Conservation (phyloP, 148 eudicot genomes). For the Oxyria digyna region DNA sequence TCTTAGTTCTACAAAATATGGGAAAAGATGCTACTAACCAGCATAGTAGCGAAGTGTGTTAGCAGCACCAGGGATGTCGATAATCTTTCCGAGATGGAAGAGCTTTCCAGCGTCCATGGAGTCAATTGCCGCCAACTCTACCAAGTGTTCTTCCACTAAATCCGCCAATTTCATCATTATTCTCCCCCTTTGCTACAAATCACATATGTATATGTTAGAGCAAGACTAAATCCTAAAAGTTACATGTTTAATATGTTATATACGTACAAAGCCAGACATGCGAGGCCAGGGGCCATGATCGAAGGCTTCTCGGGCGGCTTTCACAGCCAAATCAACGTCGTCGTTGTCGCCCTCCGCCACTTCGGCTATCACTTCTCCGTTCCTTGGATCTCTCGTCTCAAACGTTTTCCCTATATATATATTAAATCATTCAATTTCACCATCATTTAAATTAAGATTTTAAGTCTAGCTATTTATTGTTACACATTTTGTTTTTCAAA, state of each 20-base stretch:
- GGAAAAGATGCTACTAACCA: too few relatives aligned
- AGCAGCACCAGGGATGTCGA: constrained; percentile 46
- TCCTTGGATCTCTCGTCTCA: constrained; percentile 81
- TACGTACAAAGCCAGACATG: constrained; percentile 50
- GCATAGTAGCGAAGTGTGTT: constrained; percentile 45
- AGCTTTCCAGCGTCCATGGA: constrained; percentile 67
- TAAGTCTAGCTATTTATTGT: too few relatives aligned
- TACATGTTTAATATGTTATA: not conserved
- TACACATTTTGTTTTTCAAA: too few relatives aligned
- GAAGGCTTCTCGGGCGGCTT: constrained; percentile 78
- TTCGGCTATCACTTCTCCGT: constrained; percentile 51
- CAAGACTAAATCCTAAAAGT: not conserved
- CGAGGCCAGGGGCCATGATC: constrained; percentile 95
- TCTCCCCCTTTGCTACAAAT: constrained; percentile 31
- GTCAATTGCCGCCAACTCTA: constrained; percentile 40
- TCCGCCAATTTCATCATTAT: constrained; percentile 45
- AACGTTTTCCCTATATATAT: constrained; percentile 45
- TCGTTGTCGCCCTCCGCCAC: constrained; percentile 66
- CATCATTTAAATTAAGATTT: too few relatives aligned
- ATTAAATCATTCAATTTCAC: not conserved
- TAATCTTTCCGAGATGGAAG: constrained; percentile 25
- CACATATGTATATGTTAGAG: not conserved
- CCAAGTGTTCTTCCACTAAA: constrained; percentile 27
- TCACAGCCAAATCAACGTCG: constrained; percentile 66
- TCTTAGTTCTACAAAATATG: too few relatives aligned